A percentile compares a stretch with the other conserved stretches of the same genome.
These are phyloP conservation scores for Gryganskiella cystojenkinii DNA, from an alignment of 192 early-diverging fungal species.

Conservation along the genomic window DNA sequence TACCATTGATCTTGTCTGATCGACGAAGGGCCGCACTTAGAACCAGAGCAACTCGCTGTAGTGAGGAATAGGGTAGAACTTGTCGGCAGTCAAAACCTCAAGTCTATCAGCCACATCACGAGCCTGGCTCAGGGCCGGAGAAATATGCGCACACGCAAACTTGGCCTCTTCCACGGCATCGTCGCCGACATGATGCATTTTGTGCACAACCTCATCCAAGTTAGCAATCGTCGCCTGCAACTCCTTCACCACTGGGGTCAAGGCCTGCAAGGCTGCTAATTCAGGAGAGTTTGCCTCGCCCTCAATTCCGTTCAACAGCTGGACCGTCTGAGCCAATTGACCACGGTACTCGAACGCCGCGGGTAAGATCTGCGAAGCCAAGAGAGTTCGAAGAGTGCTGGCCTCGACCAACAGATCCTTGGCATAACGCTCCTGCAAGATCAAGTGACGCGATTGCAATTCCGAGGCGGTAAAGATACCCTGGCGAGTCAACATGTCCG, in stretches of 20 bases:
- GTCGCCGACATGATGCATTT: slow-evolving; percentile 61
- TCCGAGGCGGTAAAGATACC: slow-evolving; percentile 88
- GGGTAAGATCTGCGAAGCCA: slow-evolving; percentile 85
- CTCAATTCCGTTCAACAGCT: slow-evolving; percentile 66
- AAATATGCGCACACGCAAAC: slow-evolving; percentile 62
- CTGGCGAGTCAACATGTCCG: slow-evolving; percentile 74
- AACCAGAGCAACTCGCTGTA: slow-evolving; percentile 86
- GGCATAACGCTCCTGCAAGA: slow-evolving; percentile 93
- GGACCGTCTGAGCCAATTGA: slow-evolving; percentile 80
- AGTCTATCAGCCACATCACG: slow-evolving; percentile 75
- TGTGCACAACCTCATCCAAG: slow-evolving; percentile 61
- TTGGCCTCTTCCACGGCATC: slow-evolving; percentile 69
- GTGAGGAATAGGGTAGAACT: slow-evolving; percentile 95
- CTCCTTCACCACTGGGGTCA: slow-evolving; percentile 64
- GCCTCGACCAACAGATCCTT: slow-evolving; percentile 95
- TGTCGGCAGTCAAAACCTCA: slow-evolving; percentile 83
- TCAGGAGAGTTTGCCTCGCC: slow-evolving; percentile 66
- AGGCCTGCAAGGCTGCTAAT: slow-evolving; percentile 66
- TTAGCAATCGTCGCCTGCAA: slow-evolving; percentile 64
- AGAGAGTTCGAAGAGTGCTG: slow-evolving; percentile 82
- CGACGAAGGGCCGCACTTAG: background rate
- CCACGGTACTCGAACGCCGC: slow-evolving; percentile 88
- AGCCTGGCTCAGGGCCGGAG: slow-evolving; percentile 73
- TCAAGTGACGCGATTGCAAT: slow-evolving; percentile 91
- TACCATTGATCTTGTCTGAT: too few species aligned